Conservation (phyloP, 176 grass and related monocot genomes). For the Miscanthus lutarioriparius region DNA sequence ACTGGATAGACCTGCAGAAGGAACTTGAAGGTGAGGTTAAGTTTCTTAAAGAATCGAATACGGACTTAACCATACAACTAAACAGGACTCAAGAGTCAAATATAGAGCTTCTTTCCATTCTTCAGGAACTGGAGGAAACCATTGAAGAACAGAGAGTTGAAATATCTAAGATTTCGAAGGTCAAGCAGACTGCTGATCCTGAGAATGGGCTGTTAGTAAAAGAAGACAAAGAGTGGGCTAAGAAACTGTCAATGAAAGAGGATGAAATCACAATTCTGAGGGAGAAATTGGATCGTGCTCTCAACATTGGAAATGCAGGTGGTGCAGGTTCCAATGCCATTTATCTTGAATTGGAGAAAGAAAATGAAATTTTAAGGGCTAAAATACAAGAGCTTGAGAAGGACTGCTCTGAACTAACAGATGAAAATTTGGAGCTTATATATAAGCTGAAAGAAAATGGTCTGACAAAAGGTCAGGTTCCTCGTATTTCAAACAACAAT, state of each 20-base stretch:
- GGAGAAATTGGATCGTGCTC: conserved; percentile 52
- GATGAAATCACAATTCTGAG: conserved; percentile 69
- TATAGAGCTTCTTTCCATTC: conserved; percentile 77
- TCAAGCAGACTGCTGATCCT: conserved; percentile 25
- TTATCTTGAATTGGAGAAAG: conserved; percentile 64
- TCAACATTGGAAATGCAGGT: conserved; percentile 42
- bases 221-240: conserved; percentile 47
- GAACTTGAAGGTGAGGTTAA: conserved; percentile 85
- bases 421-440: conserved; percentile 92
- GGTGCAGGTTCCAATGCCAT: conserved; percentile 29
- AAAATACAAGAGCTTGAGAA: conserved; percentile 92
- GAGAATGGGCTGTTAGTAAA: conserved; percentile 32
- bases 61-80: conserved; percentile 69
- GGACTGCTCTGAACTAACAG: conserved; percentile 85
- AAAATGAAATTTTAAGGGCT: conserved; percentile 69
- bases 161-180: conserved; percentile 53
- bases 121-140: conserved; percentile 88
- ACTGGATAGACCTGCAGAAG: conserved; percentile 58
- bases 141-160: conserved; percentile 72
- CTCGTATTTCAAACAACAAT: conserved; percentile 34
- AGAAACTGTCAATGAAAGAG: conserved; percentile 64
- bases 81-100: conserved; percentile 85
- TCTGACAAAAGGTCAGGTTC: conserved; percentile 36
- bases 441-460: conserved; percentile 67
- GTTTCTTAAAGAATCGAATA: conserved; percentile 89